These are phyloP conservation scores for Clarireedia hainanense DNA, from an alignment of 2,329 filamentous ascomycete genomes.

Conservation along the genomic window DNA sequence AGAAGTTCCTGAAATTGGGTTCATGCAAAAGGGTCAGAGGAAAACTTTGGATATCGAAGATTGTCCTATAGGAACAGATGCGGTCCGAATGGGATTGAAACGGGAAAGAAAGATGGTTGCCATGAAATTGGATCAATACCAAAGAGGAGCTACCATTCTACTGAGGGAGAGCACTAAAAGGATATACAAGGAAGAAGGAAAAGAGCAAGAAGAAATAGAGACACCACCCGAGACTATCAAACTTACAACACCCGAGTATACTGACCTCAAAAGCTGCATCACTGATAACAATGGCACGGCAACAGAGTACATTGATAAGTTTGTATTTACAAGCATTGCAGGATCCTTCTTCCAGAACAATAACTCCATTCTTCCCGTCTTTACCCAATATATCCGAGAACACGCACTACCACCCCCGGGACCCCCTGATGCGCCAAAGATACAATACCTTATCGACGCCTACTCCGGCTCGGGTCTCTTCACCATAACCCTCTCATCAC, in stretches of 20 bases:
- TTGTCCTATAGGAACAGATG: conserved; percentile 87
- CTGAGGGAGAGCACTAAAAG: conserved; percentile 78
- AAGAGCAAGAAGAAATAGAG: conserved; percentile 23
- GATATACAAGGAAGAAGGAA: conserved; percentile 39
- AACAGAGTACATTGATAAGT: conserved; percentile 77
- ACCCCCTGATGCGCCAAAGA: conserved; percentile 32
- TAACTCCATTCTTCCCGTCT: conserved; percentile 85
- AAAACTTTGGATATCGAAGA: conserved; percentile 91
- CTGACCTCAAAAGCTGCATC: conserved; percentile 80
- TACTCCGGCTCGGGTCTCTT: conserved; percentile 97
- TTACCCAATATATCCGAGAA: conserved; percentile 80
- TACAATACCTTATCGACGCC: conserved; percentile 90
- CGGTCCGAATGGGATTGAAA: conserved; percentile 71
- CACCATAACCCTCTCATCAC: conserved; percentile 80
- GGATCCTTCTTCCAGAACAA: conserved; percentile 99
- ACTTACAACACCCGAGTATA: conserved; percentile 40
- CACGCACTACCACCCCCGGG: conserved; percentile 55
- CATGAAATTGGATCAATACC: conserved; percentile 62
- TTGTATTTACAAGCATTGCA: conserved; percentile 82
- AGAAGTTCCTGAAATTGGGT: conserved; percentile 73
- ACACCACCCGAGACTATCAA: conserved; percentile 24
- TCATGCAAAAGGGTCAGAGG: conserved; percentile 76
- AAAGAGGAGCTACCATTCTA: conserved; percentile 77
- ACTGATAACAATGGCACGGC: conserved; percentile 77
- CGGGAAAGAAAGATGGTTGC: conserved; percentile 71